Evolutionary conservation across 2,329 filamentous ascomycete genomes (phyloP), one percentile per base, ranked within the genome.

Genomic region (Aspergillus hortae): DNA sequence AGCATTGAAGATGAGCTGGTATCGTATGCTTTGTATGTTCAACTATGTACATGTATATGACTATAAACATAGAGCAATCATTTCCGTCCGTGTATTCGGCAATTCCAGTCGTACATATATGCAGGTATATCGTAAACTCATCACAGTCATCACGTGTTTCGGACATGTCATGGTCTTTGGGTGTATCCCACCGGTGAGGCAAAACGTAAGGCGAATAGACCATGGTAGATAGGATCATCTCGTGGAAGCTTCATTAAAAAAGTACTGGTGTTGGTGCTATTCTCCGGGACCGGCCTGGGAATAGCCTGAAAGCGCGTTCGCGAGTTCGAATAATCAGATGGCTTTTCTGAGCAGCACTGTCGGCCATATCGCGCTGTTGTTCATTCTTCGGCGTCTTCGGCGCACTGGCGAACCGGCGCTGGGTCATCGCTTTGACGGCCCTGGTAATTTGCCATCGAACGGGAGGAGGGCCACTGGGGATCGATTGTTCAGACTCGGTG

Each of bases 371-470:
- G 33, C 10, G n/a, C 12, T 38, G 35, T 38, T 38, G 14, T 17
- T 38, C 14, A 38, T 38, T 38, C 5, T 25, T 23, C 14, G 7
- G 33, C 6, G 43, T 15, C 11, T 25, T 38, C 14, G 6, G 33
- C 4, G 43, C 25, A 32, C 25, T 27, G 4, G 23, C 17, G 30
- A 15, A 32, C 10, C 38, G 44, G 15, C 54, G 48, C 11, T 42
- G 52, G 25, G 51, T 32, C 38, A 60, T 58, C 1, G 52, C 45
- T 17, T 53, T 59, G 38, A 60, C 42, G 6, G 44, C 43, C n/a
- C 14, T 48, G 35, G 48, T 47, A 32, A 53, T 50, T 30, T 57
- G 54, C 4, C 45, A 21, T 7, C 54, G 49, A 44, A 60, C 32
- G 21, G 38, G 49, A 15, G 21, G 17, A 11, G 10, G 47, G 19